A percentile compares a stretch with the other conserved stretches of the same genome.
phyloP scores from a whole-genome alignment of 73 alveolate genomes.

The Diophrys appendiculata region DNA sequence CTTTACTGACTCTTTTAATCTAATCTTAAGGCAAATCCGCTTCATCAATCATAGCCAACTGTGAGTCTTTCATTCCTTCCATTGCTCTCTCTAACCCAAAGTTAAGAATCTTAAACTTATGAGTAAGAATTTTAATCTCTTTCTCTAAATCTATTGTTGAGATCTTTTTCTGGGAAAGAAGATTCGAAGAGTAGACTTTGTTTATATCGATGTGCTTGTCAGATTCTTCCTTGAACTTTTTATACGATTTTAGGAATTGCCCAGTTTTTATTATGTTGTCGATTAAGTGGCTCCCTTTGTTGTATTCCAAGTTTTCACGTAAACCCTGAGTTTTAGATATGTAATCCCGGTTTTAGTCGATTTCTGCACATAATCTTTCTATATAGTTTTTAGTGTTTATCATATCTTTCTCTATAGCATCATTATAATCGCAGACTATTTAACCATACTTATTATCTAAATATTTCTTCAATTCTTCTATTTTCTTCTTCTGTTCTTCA shows the following conservation, averaged over 20 bases:
- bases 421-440: conserved; percentile 51
- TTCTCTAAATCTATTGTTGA: conserved; percentile 30
- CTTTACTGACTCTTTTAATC: not conserved
- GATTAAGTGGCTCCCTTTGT: conserved; percentile 14
- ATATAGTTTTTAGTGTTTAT: conserved; percentile 35
- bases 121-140: conserved; percentile 47
- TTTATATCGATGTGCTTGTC: conserved; percentile 28
- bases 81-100: conserved; percentile 5
- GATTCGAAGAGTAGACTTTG: conserved; percentile 42
- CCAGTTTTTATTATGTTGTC: conserved; percentile 51
- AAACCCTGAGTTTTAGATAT: conserved; percentile 7
- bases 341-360: conserved; percentile 36
- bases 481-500: conserved; percentile 39
- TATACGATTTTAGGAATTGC: conserved; percentile 41
- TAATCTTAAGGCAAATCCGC: not conserved
- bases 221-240: conserved; percentile 31
- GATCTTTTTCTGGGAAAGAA: conserved; percentile 23
- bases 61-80: not conserved
- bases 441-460: conserved; percentile 39
- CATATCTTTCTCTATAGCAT: conserved; percentile 50
- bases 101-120: conserved; percentile 32
- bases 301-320: conserved; percentile 27
- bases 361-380: conserved; percentile 29
- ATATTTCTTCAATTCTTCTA: conserved; percentile 50
- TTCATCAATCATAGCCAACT: not conserved